These are phyloP conservation scores for Leptographium radiaticola DNA, from an alignment of 2,329 filamentous ascomycete species.

Conservation along the genomic window DNA sequence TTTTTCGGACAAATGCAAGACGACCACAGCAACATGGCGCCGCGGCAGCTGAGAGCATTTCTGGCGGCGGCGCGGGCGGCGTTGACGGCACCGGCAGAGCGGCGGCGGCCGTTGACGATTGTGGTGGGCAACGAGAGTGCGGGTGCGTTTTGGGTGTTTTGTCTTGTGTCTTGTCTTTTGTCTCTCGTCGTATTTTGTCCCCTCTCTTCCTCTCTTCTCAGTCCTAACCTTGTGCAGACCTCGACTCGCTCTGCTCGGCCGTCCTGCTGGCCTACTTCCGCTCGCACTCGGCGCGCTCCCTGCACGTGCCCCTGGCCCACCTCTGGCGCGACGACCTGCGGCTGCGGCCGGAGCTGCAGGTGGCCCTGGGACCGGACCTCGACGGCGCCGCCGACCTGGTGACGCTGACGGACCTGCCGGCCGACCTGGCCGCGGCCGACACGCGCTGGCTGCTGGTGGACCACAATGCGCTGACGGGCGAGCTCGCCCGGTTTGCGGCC, in stretches of 20 bases:
- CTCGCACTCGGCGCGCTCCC: constrained; percentile 38
- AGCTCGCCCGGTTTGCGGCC: constrained; percentile 29
- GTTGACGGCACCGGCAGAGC: constrained; percentile 27
- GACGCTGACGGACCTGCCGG: constrained; percentile 39
- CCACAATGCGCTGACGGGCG: constrained; percentile 60
- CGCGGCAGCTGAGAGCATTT: constrained; percentile 29
- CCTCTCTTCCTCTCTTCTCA: no score
- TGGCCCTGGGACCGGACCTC: constrained; percentile 36
- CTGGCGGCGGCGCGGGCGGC: constrained; percentile 35
- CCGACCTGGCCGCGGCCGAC: constrained; percentile 33
- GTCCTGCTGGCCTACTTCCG: constrained; percentile 63
- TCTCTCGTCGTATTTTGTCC: no score
- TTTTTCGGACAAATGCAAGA: no score
- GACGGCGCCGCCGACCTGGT: constrained; percentile 43
- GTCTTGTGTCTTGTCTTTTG: no score
- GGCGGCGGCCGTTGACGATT: constrained; percentile 40
- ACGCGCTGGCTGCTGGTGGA: constrained; percentile 66
- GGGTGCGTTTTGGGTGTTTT: constrained; percentile 23
- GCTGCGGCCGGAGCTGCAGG: constrained; percentile 59
- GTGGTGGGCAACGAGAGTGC: constrained; percentile 58
- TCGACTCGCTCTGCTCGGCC: constrained; percentile 68
- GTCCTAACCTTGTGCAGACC: constrained; percentile 34
- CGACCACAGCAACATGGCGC: constrained; percentile 6
- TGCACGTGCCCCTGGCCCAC: constrained; percentile 64
- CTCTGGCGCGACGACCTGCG: constrained; percentile 53